Evolutionary conservation across 352 stramenopile genomes (phyloP).

Genomic region (Phytophthora melonis): DNA sequence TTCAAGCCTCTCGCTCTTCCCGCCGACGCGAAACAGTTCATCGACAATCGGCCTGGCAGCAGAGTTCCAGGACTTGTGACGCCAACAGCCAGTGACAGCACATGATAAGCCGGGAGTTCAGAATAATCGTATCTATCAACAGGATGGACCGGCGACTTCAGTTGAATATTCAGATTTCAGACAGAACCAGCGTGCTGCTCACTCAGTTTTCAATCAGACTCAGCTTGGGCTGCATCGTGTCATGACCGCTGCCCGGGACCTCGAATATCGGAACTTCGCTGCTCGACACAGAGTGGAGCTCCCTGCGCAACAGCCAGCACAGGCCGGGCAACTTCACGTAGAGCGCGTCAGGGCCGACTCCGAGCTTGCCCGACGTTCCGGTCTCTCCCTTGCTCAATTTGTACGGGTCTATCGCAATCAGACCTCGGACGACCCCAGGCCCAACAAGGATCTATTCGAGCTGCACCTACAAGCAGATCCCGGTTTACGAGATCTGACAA

Average conservation of each 20-base stretch:
- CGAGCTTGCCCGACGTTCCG: background rate
- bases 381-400: background rate
- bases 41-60: slow-evolving; percentile 11
- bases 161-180: background rate
- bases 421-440: background rate
- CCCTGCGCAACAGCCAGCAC: background rate
- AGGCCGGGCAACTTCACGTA: background rate
- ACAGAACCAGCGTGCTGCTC: too few relatives aligned
- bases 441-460: slow-evolving; percentile 26
- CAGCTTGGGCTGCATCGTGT: too few relatives aligned
- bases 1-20: slow-evolving; percentile 18
- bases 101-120: background rate
- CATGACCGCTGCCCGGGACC: too few relatives aligned
- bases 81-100: background rate
- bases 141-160: background rate
- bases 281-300: background rate
- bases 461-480: background rate
- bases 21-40: slow-evolving; percentile 9
- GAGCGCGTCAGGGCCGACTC: background rate
- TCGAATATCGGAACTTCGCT: too few relatives aligned
- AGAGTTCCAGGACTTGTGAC: slow-evolving; percentile 21
- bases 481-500: background rate
- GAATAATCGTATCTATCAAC: background rate
- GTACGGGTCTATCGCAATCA: slow-evolving; percentile 9
- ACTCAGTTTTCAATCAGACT: too few relatives aligned